These are phyloP conservation scores for Phytophthora sojae DNA, from an alignment of 352 stramenopile species.

Conservation along the genomic window DNA sequence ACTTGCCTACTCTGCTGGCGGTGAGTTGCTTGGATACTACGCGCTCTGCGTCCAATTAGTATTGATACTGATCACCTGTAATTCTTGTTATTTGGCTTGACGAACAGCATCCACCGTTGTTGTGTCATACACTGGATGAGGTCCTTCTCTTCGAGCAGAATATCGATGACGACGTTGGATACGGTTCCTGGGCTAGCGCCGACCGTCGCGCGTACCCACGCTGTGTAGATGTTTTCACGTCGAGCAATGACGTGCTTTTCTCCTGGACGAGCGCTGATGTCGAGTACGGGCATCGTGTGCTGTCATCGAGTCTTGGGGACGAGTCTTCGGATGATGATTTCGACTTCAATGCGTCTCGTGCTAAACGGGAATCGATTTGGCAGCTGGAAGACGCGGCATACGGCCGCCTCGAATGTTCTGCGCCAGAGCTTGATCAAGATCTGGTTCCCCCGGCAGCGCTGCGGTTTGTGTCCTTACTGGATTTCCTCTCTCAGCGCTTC, in stretches of 20 bases:
- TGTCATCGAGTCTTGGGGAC: slow-evolving; percentile 35
- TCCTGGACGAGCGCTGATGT: slow-evolving; percentile 72
- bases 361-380: slow-evolving; percentile 29
- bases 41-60: neutral
- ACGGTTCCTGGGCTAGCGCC: slow-evolving; percentile 55
- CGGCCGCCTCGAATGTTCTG: neutral
- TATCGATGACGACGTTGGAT: slow-evolving; percentile 71
- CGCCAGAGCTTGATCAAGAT: slow-evolving; percentile 13
- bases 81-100: neutral
- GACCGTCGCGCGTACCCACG: slow-evolving; percentile 57
- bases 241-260: slow-evolving; percentile 57
- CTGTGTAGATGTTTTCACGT: slow-evolving; percentile 71
- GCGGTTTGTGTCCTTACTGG: slow-evolving; percentile 59
- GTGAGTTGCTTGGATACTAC: slow-evolving; percentile 27
- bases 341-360: slow-evolving; percentile 3
- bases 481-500: slow-evolving; percentile 77
- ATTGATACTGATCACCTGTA: neutral
- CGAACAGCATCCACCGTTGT: slow-evolving; percentile 44
- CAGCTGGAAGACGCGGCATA: slow-evolving; percentile 22
- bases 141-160: slow-evolving; percentile 75
- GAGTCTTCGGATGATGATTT: slow-evolving; percentile 12
- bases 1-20: slow-evolving; percentile 52
- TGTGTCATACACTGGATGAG: slow-evolving; percentile 83
- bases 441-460: slow-evolving; percentile 40
- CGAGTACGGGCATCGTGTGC: slow-evolving; percentile 55